Evolutionary conservation across 2,329 filamentous ascomycete species (phyloP), one percentile per base, ranked within the genome.

Genomic region (Rhynchosporium graminicola): DNA sequence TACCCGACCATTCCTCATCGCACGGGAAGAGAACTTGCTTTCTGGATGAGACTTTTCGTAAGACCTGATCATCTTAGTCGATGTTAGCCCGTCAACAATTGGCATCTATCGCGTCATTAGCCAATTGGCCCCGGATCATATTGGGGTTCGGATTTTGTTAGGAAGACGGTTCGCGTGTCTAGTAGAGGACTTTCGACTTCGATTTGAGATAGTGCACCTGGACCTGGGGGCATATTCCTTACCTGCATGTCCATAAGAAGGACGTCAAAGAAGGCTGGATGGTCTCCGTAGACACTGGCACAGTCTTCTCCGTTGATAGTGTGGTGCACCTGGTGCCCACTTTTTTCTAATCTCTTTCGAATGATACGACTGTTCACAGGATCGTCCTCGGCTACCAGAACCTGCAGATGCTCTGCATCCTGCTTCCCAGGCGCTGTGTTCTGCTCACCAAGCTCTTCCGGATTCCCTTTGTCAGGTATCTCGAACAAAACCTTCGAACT

Each of bases 181-280:
- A 10, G 12, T 12, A 7, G 45, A 28, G n/a, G 7, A 47, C 45
- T 47, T 26, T 31, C 9, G 26, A n/a, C 4, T 57, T 8, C 33
- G 26, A 42, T 9, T n/a, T 29, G 4, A 6, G n/a, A 33, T 12
- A 31, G 6, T 43, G 12, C 10, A 43, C 5, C 42, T 5, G 13
- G 13, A 15, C 20, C 12, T 7, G 43, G 20, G 13, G 2, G 13
- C 5, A 26, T 46, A 6, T 28, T 46, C 20, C 84, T 76, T 73
- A 92, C 91, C 82, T 96, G 91, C 83, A 97, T 92, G 72, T 96
- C 92, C 92, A 96, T 96, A 65, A 97, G 80, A 54, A 97, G 81
- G 4, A 92, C 87, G 73, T 96, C 91, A 71, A 90, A 95, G 28
- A 77, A 76, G 31, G 74, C 74, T 0, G 87, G 80, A 57, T 81